Base-by-base conservation (phyloP, 345 rosid species). In the Psidium friedrichsthalianum region DNA sequence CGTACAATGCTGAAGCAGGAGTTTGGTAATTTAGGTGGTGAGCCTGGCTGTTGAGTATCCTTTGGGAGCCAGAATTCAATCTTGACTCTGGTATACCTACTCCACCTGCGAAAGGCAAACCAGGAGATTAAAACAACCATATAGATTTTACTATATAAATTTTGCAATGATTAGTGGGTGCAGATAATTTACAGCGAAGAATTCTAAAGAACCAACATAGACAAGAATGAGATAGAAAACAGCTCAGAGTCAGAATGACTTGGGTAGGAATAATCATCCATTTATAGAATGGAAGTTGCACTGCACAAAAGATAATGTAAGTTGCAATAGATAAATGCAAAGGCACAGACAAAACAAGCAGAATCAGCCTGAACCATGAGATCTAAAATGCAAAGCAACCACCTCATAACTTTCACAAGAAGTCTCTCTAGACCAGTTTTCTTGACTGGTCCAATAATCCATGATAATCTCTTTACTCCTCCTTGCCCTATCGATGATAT, bases 1-100 rank as follows among this genome's bases (percentile, higher is more conserved):
- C 98, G 84, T 95, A 94, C 83, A 97, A 91, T 87, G 99, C 98
- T 83, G 99, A 93, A 56, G 98, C 96, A 83, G 99, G 98, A 52
- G 86, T 97, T 90, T 93, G 98, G 86, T 92, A 97, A 87, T 94
- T 92, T 82, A 92, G 86, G 85, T 91, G 94, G 88, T 88, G 21
- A 42, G 95, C 87, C 85, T 93, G 85, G 85, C 88, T 47, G 92
- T 69, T 69, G 47, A 69, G 57, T 20, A 88, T 82, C 84, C 94
- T 90, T 86, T 92, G 93, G 51, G 92, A 88, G 88, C 84, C 55
- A 87, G 83, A 85, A 24, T 90, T 57, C 22, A 91, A 85, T 81
- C 93, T 91, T 74, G 95, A 90, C 86, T 87, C 87, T 27, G 92
- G 88, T 81, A 88, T 51, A 91, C 90, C 89, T 18, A 87, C 91